Percentiles rank a stretch among this genome's conserved stretches.
Evolutionary conservation across 2,329 filamentous ascomycete genomes (phyloP).

Genomic region (Sphaerulina musiva): DNA sequence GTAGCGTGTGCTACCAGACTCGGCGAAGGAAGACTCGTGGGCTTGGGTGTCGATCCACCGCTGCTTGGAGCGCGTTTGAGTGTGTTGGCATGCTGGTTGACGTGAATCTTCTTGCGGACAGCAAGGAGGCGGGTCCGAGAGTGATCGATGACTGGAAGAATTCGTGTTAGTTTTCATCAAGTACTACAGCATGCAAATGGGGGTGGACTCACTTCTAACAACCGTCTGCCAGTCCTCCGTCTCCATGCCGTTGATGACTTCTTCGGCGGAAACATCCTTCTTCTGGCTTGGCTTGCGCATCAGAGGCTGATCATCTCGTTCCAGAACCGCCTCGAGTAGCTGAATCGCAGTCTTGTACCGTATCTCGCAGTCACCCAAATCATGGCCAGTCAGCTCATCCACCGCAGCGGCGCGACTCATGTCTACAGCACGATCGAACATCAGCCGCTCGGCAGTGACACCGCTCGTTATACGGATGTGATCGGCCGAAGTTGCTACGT

Average conservation of each 20-base stretch:
- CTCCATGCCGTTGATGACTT: conserved; percentile 50
- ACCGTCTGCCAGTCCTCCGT: conserved; percentile 67
- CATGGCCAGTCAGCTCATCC: conserved; percentile 88
- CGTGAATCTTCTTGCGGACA: conserved; percentile 42
- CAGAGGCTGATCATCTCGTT: conserved; percentile 61
- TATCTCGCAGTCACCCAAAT: conserved; percentile 79
- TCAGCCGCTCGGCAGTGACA: conserved; percentile 89
- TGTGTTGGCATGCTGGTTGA: conserved; percentile 30
- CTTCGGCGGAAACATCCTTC: conserved; percentile 44
- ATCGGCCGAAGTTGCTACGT: conserved; percentile 61
- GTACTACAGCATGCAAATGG: neutral
- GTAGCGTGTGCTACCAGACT: conserved; percentile 10
- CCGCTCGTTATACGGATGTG: conserved; percentile 80
- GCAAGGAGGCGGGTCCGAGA: conserved; percentile 38
- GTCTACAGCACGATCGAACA: conserved; percentile 95
- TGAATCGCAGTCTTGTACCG: conserved; percentile 89
- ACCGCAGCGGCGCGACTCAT: conserved; percentile 95
- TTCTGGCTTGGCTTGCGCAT: conserved; percentile 41
- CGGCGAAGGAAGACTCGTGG: conserved; percentile 14
- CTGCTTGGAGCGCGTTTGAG: conserved; percentile 22
- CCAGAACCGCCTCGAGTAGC: conserved; percentile 90
- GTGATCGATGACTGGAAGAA: conserved; percentile 42
- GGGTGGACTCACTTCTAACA: conserved; percentile 59
- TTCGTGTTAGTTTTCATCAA: conserved; percentile 3
- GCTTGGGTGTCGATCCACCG: conserved; percentile 19